Evolutionary conservation across 1,284 basidiomycete species (phyloP).

Genomic region (Thelephora terrestris): DNA sequence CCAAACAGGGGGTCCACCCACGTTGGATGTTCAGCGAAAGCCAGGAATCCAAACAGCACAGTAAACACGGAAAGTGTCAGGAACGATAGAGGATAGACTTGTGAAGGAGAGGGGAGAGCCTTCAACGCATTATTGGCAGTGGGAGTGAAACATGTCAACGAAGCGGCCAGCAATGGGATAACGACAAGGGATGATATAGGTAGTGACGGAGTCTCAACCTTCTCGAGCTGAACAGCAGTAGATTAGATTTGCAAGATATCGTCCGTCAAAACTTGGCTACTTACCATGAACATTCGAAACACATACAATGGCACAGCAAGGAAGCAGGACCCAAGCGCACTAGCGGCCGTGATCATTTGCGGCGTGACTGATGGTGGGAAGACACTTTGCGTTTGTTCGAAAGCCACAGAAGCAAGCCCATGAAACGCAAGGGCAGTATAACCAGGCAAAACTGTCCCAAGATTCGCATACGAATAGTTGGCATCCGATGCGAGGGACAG

Average conservation of each 20-base stretch:
- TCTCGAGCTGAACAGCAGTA: constrained; percentile 23
- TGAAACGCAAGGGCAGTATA: constrained; percentile 55
- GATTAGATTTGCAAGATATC: constrained; percentile 6
- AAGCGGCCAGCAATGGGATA: constrained; percentile 50
- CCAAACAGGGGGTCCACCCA: constrained; percentile 12
- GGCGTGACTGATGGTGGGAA: constrained; percentile 46
- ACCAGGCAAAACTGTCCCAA: constrained; percentile 42
- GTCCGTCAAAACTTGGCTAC: constrained; percentile 15
- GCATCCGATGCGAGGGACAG: constrained; percentile 47
- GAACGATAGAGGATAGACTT: constrained; percentile 46
- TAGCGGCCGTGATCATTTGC: constrained; percentile 40
- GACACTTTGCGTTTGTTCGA: constrained; percentile 51
- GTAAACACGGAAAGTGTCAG: constrained; percentile 35
- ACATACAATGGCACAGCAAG: constrained; percentile 55
- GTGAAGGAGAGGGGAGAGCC: constrained; percentile 36
- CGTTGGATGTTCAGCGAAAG: constrained; percentile 12
- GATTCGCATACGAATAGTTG: constrained; percentile 33
- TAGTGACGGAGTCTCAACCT: constrained; percentile 29
- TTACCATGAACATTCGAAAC: constrained; percentile 46
- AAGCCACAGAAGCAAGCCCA: constrained; percentile 43
- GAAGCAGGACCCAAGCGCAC: constrained; percentile 49
- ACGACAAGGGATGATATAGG: constrained; percentile 43
- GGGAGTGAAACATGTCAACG: constrained; percentile 47
- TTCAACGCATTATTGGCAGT: constrained; percentile 37
- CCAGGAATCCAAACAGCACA: constrained; percentile 14